These are phyloP conservation scores for Trypanosoma boissoni DNA, from an alignment of 208 protist species.

Conservation along the genomic window DNA sequence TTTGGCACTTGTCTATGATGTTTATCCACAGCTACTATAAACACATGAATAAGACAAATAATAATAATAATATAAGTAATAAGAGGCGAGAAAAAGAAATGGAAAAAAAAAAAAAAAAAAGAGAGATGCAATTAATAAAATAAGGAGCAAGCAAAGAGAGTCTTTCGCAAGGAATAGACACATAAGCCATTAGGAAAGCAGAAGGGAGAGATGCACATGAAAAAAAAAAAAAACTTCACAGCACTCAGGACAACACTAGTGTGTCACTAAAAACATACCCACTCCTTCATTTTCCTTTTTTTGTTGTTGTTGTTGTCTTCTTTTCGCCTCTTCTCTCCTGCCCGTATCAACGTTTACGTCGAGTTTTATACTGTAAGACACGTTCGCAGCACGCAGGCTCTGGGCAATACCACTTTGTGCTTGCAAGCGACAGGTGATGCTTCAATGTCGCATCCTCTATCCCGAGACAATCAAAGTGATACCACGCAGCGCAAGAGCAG, in stretches of 20 bases:
- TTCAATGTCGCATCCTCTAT: conserved; percentile 46
- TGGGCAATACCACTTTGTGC: conserved; percentile 83
- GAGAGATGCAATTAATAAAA: not conserved
- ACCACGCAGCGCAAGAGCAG: conserved; percentile 63
- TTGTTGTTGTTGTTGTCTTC: not conserved
- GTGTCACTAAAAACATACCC: conserved; percentile 1
- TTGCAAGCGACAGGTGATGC: conserved; percentile 64
- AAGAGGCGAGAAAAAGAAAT: too few relatives aligned
- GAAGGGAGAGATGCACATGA: not conserved
- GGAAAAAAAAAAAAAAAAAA: conserved; percentile 8
- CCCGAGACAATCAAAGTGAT: conserved; percentile 70
- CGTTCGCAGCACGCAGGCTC: conserved; percentile 71
- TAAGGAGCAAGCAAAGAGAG: not conserved
- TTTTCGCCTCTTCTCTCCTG: not conserved
- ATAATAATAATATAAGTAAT: too few relatives aligned
- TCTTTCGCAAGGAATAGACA: not conserved
- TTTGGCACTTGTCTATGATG: too few relatives aligned
- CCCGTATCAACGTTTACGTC: conserved; percentile 18
- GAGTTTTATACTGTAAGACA: conserved; percentile 38
- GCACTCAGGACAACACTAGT: too few relatives aligned
- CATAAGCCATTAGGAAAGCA: too few relatives aligned
- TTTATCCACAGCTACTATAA: too few relatives aligned
- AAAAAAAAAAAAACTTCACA: not conserved
- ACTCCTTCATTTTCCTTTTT: not conserved
- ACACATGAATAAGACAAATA: too few relatives aligned